Base-by-base conservation (phyloP, 2,329 filamentous ascomycete species). In the Penicillium fuscoglaucum region DNA sequence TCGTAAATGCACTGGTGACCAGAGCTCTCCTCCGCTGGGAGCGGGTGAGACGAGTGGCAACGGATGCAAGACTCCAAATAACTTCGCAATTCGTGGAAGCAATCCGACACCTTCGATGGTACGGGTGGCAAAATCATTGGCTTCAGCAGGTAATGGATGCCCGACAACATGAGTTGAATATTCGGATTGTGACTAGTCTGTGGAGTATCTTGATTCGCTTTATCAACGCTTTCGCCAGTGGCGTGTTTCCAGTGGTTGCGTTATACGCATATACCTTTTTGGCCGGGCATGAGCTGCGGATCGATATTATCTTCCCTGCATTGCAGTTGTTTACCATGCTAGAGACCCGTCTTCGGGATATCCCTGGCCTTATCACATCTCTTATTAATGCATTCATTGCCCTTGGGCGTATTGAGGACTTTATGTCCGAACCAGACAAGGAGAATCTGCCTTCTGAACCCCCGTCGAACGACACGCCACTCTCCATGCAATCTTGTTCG, bases 71-170 rank as follows among this genome's bases (percentile, higher is more conserved):
- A 64, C 82, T 96, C 0, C 90, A 96, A 68, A 85, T 89, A 6
- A 90, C 91, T 1, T 88, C 89, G 2, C 91, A 96, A 68, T 95
- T 96, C 59, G 90, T 96, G 52, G 91, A 96, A 72, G 87, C 90
- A 0, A 91, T 95, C 55, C 85, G 91, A 4, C 90, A 93, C 69
- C 77, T 92, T 24, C 84, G 89, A 37, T 92, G 88, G 88, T 92
- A 93, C 68, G 89, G 89, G 43, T 95, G 90, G 90, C 89, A 93
- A 73, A 83, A 85, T 54, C 82, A 86, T 52, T 93, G 90, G 90
- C 80, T 92, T 10, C 79, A 79, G 2, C 82, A 84, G 37, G 89
- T 93, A 57, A 84, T 91, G 78, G 80, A 85, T 50, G 84, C 87
- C 8, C 82, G 90, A 59, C 81, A 87, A 57, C 81, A 83, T 39